These are phyloP conservation scores for Puccinellia tenuiflora DNA, from an alignment of 176 grass and related monocot genomes.

Conservation along the genomic window DNA sequence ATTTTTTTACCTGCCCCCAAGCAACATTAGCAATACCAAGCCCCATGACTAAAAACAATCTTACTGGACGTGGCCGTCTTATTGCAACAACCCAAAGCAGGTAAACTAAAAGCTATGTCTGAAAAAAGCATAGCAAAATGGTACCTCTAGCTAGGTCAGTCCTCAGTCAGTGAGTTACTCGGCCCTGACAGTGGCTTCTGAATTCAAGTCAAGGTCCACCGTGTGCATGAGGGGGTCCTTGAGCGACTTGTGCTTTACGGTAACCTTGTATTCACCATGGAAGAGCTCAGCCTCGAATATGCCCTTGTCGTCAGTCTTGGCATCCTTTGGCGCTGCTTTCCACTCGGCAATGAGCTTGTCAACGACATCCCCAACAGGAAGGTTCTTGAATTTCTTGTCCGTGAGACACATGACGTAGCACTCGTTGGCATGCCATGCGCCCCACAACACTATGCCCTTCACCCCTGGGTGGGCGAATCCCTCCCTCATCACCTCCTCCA, in stretches of 20 bases:
- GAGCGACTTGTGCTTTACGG: constrained; percentile 25
- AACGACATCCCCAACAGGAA: constrained; percentile 36
- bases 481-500: constrained; percentile 73
- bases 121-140: not conserved
- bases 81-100: not conserved
- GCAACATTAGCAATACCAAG: not conserved
- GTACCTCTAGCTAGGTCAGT: not conserved
- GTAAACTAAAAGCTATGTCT: not conserved
- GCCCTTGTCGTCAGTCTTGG: constrained; percentile 41
- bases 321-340: constrained; percentile 12
- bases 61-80: not conserved
- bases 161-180: not conserved
- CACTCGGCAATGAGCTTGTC: constrained; percentile 59
- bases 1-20: not conserved
- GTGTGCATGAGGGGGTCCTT: constrained; percentile 29
- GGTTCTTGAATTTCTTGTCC: constrained; percentile 63
- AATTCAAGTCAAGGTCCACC: constrained; percentile 31
- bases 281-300: constrained; percentile 40
- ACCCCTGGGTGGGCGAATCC: constrained; percentile 54
- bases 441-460: constrained; percentile 69
- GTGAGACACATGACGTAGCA: constrained; percentile 80
- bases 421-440: constrained; percentile 44
- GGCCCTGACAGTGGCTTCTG: constrained; percentile 5
- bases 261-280: constrained; percentile 55
- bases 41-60: not conserved